Evolutionary conservation across 1,139 yeast species (phyloP).

Genomic region (Saccharomycopsis hybrid): DNA sequence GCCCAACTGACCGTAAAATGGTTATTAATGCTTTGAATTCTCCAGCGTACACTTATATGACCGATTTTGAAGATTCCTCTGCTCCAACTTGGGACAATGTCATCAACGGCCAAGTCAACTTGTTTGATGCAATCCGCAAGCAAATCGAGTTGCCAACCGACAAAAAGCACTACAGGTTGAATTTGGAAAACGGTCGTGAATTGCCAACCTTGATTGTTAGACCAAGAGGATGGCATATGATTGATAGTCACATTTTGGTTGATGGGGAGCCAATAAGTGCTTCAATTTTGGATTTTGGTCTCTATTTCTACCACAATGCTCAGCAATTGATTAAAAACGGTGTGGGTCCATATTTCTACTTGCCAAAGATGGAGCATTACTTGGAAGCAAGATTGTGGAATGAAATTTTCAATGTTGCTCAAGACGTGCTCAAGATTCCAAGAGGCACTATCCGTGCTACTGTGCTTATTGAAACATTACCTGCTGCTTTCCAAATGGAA

Average conservation of each 20-base stretch:
- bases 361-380: constrained; percentile 78
- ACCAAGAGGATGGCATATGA: constrained; percentile 87
- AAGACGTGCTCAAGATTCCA: constrained; percentile 55
- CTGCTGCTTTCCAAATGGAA: constrained; percentile 70
- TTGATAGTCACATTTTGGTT: constrained; percentile 61
- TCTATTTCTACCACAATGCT: constrained; percentile 69
- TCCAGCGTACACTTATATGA: constrained; percentile 86
- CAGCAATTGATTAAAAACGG: constrained; percentile 50
- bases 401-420: constrained; percentile 64
- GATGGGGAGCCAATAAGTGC: constrained; percentile 76
- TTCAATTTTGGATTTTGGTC: constrained; percentile 70
- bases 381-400: constrained; percentile 74
- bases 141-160: constrained; percentile 45
- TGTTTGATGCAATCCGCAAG: constrained; percentile 79
- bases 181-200: constrained; percentile 43
- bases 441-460: constrained; percentile 73
- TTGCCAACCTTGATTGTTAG: constrained; percentile 71
- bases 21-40: constrained; percentile 89
- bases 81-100: constrained; percentile 94
- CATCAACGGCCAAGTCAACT: constrained; percentile 84
- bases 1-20: constrained; percentile 92
- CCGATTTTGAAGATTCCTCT: constrained; percentile 91
- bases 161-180: constrained; percentile 44
- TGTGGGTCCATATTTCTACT: constrained; percentile 67
- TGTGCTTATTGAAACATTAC: constrained; percentile 63